These are phyloP conservation scores for Boeremia lycopersici DNA, from an alignment of 2,329 filamentous ascomycete species.

Conservation along the genomic window DNA sequence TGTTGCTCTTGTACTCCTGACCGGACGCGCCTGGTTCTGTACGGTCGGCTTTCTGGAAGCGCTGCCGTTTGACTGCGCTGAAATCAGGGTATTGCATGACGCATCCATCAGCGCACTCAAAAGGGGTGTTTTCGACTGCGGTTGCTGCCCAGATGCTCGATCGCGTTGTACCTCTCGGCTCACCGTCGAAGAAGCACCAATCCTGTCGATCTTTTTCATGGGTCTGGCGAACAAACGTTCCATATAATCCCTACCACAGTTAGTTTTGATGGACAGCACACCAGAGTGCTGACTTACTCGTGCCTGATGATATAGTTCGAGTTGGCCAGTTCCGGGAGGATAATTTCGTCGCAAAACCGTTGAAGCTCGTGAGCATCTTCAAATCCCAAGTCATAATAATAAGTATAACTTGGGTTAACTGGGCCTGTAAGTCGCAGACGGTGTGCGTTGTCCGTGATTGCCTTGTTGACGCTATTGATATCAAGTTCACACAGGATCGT, in stretches of 20 bases:
- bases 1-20: constrained; percentile 17
- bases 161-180: neutral
- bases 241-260: constrained; percentile 21
- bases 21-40: constrained; percentile 8
- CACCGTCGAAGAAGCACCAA: constrained; percentile 8
- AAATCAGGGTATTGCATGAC: neutral
- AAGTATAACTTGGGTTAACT: neutral
- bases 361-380: constrained; percentile 10
- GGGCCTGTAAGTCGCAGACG: constrained; percentile 30
- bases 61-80: neutral
- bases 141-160: neutral
- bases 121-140: neutral
- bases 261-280: neutral
- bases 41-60: neutral
- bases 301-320: neutral
- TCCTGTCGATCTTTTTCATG: constrained; percentile 19
- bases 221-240: constrained; percentile 18
- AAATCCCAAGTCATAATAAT: constrained; percentile 34
- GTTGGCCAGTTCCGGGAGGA: neutral
- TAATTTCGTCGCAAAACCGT: constrained; percentile 14
- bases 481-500: constrained; percentile 8
- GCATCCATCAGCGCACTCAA: neutral
- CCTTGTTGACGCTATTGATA: constrained; percentile 19
- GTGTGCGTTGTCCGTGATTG: constrained; percentile 19
- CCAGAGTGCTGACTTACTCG: neutral